These are phyloP conservation scores for Penicillium fimorum DNA, from an alignment of 495 filamentous ascomycete species.

Conservation along the genomic window DNA sequence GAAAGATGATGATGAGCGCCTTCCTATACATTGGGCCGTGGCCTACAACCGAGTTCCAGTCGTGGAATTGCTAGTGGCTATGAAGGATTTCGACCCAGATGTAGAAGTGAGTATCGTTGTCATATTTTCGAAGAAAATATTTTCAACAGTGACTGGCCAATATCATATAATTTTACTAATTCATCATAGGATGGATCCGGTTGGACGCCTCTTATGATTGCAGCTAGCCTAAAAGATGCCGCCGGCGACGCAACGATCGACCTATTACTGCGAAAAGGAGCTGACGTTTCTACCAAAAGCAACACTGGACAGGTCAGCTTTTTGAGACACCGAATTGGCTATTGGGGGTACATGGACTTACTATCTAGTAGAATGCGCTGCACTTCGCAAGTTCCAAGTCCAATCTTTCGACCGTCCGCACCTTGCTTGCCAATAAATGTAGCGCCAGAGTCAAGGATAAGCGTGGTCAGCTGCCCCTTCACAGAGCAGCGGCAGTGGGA, in stretches of 20 bases:
- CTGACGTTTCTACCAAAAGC: slow-evolving; percentile 80
- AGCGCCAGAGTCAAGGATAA: slow-evolving; percentile 83
- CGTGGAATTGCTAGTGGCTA: slow-evolving; percentile 63
- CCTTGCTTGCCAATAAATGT: slow-evolving; percentile 71
- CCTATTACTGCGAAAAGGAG: slow-evolving; percentile 73
- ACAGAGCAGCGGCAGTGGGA: slow-evolving; percentile 88
- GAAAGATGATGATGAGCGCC: slow-evolving; percentile 84
- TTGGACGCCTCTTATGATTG: slow-evolving; percentile 96
- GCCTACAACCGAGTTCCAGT: slow-evolving; percentile 80
- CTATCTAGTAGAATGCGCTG: slow-evolving; percentile 62
- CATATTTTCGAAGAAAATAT: background rate
- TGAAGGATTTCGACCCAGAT: slow-evolving; percentile 81
- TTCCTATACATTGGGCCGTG: slow-evolving; percentile 93
- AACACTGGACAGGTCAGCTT: slow-evolving; percentile 55
- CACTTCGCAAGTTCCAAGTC: slow-evolving; percentile 91
- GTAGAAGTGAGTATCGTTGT: slow-evolving; percentile 55
- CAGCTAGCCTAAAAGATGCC: slow-evolving; percentile 69
- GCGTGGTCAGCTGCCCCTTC: slow-evolving; percentile 80
- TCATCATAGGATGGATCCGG: slow-evolving; percentile 72
- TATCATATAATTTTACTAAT: background rate
- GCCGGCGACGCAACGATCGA: slow-evolving; percentile 58
- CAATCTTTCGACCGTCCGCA: slow-evolving; percentile 77
- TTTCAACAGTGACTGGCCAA: background rate
- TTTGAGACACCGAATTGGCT: background rate
- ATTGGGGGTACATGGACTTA: background rate